Evolutionary conservation across 345 rosid genomes (phyloP), one percentile per base, ranked within the genome.

Genomic region (Brassica incana): DNA sequence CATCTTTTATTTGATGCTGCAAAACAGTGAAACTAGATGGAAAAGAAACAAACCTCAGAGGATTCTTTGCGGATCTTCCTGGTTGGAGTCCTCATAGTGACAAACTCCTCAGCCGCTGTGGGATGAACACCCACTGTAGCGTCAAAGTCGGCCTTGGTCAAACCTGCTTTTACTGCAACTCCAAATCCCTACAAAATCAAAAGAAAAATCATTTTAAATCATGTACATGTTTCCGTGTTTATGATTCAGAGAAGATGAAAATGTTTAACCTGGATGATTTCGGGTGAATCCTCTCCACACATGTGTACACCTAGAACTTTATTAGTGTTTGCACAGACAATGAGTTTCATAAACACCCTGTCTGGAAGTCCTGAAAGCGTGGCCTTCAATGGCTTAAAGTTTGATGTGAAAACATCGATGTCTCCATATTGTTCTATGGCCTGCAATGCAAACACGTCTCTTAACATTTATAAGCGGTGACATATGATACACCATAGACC

Each of bases 321-420:
- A 75, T 85, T 73, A 7, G 96, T 89, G 81, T 85, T 89, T 36
- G 94, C 91, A 84, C 91, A 91, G 69, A 92, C 96, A 65, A 95
- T 80, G 60, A 95, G 91, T 85, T 92, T 95, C 98, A 95, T 90
- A 72, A 91, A 89, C 65, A 83, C 87, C 2, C 91, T 87, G 82
- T 95, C 99, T 25, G 97, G 99, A 80, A 92, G 97, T 67, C 99
- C 99, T 10, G 98, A 92, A 35, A 95, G 88, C 52, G 97, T 95
- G 48, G 97, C 95, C 83, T 95, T 95, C 71, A 95, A 81, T 14
- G 99, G 98, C 85, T 86, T 90, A 85, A 95, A 92, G 82, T 91
- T 91, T 72, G 97, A 88, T 16, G 98, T 90, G 89, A 66, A 92
- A 80, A 92, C 80, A 78, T 95, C 99, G 20, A 95, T 25, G 45